Percentiles rank a stretch among this genome's conserved stretches.
Conservation (phyloP, 1,284 basidiomycete genomes). For the Cerioporus squamosus region DNA sequence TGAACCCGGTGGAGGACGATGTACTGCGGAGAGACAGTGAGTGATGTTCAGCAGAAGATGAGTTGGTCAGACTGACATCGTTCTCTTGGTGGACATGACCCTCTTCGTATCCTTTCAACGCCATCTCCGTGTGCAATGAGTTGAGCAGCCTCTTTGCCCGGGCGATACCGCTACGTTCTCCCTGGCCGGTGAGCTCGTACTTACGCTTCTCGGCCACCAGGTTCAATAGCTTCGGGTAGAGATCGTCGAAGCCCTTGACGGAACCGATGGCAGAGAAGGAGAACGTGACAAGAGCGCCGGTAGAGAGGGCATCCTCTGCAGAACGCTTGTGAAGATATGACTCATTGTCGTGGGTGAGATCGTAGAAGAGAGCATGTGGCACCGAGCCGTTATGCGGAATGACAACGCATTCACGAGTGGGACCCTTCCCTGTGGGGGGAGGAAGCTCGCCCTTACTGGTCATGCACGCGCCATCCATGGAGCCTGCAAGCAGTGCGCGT, state of each 20-base stretch:
- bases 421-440: conserved; percentile 80
- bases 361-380: conserved; percentile 92
- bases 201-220: conserved; percentile 82
- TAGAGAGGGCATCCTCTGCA: conserved; percentile 92
- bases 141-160: conserved; percentile 85
- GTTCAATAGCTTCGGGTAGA: conserved; percentile 92
- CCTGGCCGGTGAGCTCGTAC: conserved; percentile 69
- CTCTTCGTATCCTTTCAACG: conserved; percentile 80
- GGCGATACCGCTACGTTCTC: conserved; percentile 72
- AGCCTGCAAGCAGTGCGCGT: conserved; percentile 52
- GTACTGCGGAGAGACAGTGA: conserved; percentile 58
- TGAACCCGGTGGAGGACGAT: conserved; percentile 91
- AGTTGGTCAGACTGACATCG: conserved; percentile 63
- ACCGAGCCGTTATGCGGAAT: conserved; percentile 82
- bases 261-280: conserved; percentile 87
- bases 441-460: conserved; percentile 76
- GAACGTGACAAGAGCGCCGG: conserved; percentile 88
- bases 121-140: conserved; percentile 88
- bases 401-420: conserved; percentile 72
- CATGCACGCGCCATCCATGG: conserved; percentile 89
- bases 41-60: neutral
- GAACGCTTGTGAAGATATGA: conserved; percentile 87
- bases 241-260: conserved; percentile 94
- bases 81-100: conserved; percentile 96
- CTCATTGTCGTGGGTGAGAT: conserved; percentile 96